Evolutionary conservation across 768 basidiomycete genomes (phyloP).

Genomic region (Rhodotorula taiwanensis): DNA sequence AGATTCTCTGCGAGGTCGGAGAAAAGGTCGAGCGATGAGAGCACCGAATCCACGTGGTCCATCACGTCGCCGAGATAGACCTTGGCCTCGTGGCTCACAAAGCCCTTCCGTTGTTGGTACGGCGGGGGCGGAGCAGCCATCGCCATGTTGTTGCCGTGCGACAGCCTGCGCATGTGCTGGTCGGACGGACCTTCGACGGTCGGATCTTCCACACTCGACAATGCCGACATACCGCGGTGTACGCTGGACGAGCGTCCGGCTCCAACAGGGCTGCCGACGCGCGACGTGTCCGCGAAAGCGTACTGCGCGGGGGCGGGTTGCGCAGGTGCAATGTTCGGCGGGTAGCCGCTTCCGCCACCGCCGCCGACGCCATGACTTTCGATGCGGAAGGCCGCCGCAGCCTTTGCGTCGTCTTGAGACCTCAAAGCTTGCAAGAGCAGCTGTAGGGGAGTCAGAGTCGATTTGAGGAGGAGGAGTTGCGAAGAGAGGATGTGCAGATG

Average conservation of each 20-base stretch:
- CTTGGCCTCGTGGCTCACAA: conserved; percentile 16
- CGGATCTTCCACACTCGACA: too few species aligned
- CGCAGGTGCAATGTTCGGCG: conserved; percentile 43
- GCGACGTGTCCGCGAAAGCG: conserved; percentile 48
- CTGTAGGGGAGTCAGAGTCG: conserved; percentile 65
- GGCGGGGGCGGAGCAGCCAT: too few species aligned
- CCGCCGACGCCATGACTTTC: conserved; percentile 39
- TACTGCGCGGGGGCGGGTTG: background rate
- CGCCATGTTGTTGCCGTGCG: too few species aligned
- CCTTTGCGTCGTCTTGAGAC: conserved; percentile 63
- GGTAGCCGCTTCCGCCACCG: conserved; percentile 17
- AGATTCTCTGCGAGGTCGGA: conserved; percentile 51
- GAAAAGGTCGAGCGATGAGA: conserved; percentile 67
- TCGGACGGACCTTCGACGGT: conserved; percentile 60
- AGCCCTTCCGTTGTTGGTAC: conserved; percentile 8
- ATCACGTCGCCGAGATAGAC: conserved; percentile 52
- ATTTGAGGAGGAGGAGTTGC: conserved; percentile 65
- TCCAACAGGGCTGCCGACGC: too few species aligned
- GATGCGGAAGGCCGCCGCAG: conserved; percentile 54
- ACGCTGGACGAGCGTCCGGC: too few species aligned
- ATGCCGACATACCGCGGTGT: too few species aligned
- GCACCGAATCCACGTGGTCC: conserved; percentile 65
- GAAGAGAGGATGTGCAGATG: conserved; percentile 69
- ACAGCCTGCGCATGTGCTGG: conserved; percentile 51
- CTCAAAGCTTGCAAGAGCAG: conserved; percentile 62